A percentile compares a stretch with the other conserved stretches of the same genome.
Evolutionary conservation across 208 protist species (phyloP).

Genomic region (Crithidia bombi): DNA sequence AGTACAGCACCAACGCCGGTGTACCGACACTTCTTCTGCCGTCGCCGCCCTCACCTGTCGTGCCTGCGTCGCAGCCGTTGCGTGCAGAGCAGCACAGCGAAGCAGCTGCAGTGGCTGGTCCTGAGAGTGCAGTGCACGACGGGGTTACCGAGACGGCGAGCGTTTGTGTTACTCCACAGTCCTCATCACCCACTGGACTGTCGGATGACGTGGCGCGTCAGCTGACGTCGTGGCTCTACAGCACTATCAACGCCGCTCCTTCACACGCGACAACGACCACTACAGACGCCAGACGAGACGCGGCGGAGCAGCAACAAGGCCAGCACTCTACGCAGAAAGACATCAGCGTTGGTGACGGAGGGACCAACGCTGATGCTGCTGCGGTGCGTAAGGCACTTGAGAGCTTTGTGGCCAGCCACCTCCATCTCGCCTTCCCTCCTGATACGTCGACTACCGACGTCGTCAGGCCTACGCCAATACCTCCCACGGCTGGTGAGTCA

Average conservation of each 20-base stretch:
- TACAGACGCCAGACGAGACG: not conserved
- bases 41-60: no score
- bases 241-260: no score
- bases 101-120: no score
- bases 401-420: not conserved
- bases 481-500: no score
- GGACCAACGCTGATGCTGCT: not conserved
- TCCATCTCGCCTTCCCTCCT: not conserved
- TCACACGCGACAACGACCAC: no score
- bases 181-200: not conserved
- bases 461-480: no score
- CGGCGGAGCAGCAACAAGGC: not conserved
- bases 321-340: not conserved
- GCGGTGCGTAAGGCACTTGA: constrained; percentile 1
- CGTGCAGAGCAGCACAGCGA: no score
- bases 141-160: no score
- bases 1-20: not conserved
- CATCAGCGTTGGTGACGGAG: not conserved
- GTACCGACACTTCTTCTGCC: no score
- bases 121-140: no score
- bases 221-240: constrained; percentile 58
- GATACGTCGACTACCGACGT: not conserved
- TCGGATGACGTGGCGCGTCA: constrained; percentile 24
- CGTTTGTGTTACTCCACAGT: not conserved
- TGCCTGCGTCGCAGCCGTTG: no score